Conservation (phyloP, 139 green algal species). For the Ulvella scutata region DNA sequence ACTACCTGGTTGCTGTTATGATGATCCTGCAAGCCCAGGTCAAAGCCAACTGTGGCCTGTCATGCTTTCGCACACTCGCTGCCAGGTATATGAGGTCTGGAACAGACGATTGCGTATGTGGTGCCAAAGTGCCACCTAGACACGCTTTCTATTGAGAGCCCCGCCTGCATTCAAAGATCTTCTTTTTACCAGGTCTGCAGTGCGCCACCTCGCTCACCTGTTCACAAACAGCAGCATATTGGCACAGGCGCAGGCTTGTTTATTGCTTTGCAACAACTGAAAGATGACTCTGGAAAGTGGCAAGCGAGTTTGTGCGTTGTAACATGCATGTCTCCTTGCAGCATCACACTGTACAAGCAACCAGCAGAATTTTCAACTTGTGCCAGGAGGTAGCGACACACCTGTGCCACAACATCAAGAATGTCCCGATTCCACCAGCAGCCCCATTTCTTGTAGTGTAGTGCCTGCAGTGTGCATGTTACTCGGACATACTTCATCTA, state of each 20-base stretch:
- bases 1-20: too few relatives aligned
- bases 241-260: not conserved
- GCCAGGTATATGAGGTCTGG: too few relatives aligned
- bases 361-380: not conserved
- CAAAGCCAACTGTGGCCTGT: too few relatives aligned
- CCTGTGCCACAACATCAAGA: conserved; percentile 27
- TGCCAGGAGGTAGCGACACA: not conserved
- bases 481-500: too few relatives aligned
- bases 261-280: not conserved
- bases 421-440: conserved; percentile 73
- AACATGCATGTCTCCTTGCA: not conserved
- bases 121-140: conserved; percentile 59
- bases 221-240: not conserved
- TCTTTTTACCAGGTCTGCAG: not conserved
- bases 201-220: not conserved
- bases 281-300: not conserved
- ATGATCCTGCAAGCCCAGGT: too few relatives aligned
- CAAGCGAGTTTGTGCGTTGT: not conserved
- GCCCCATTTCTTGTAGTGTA: conserved; percentile 50
- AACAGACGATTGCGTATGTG: conserved; percentile 38
- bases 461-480: conserved; percentile 9
- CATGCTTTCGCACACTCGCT: too few relatives aligned
- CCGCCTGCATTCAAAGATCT: conserved; percentile 22
- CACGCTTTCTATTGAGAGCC: conserved; percentile 28
- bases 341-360: not conserved